Evolutionary conservation across 2,329 filamentous ascomycete species (phyloP).

Genomic region (Diaporthe vaccinii): DNA sequence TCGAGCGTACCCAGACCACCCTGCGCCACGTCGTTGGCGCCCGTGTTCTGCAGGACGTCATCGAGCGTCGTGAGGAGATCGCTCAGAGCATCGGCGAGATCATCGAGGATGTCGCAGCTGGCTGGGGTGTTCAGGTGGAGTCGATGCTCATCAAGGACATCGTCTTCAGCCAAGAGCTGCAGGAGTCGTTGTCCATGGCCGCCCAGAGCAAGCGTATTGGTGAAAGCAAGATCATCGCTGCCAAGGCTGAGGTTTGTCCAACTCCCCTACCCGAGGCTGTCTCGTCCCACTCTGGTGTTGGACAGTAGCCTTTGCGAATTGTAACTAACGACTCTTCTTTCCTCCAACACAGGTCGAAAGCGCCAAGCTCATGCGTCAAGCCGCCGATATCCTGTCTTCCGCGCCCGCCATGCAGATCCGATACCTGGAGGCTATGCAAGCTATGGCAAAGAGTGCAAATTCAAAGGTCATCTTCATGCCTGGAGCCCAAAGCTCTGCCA

Average conservation of each 20-base stretch:
- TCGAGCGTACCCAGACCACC: slow-evolving; percentile 98
- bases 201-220: slow-evolving; percentile 98
- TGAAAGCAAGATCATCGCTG: slow-evolving; percentile 98
- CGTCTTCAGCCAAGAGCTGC: slow-evolving; percentile 94
- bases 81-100: slow-evolving; percentile 96
- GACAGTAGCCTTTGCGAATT: not conserved
- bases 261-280: not conserved
- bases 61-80: slow-evolving; percentile 97
- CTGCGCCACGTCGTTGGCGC: slow-evolving; percentile 97
- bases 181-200: slow-evolving; percentile 97
- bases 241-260: slow-evolving; percentile 80
- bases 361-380: slow-evolving; percentile 93
- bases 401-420: slow-evolving; percentile 98
- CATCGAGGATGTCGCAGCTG: slow-evolving; percentile 93
- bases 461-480: slow-evolving; percentile 89
- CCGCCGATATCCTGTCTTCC: slow-evolving; percentile 91
- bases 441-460: slow-evolving; percentile 95
- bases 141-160: slow-evolving; percentile 99
- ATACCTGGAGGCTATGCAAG: slow-evolving; percentile 98
- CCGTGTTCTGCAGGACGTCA: slow-evolving; percentile 95
- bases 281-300: not conserved
- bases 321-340: slow-evolving; percentile 12
- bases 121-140: slow-evolving; percentile 97
- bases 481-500: slow-evolving; percentile 70
- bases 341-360: slow-evolving; percentile 76